phyloP scores from a whole-genome alignment of 2,329 filamentous ascomycete genomes.

The Microcera coccophila region DNA sequence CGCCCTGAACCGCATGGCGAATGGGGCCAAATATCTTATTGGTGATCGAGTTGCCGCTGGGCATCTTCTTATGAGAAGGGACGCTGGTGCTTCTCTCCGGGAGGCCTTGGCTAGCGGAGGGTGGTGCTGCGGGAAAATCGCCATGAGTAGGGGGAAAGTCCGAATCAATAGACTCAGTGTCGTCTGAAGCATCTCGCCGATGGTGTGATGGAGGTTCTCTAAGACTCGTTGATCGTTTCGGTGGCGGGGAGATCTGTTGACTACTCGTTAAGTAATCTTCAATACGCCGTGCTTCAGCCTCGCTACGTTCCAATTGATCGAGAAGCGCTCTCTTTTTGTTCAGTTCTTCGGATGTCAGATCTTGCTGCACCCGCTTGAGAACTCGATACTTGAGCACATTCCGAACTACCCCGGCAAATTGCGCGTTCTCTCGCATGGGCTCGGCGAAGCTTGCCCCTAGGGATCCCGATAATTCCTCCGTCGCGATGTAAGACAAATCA shows the following conservation, averaged over 20 bases:
- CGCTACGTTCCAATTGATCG: conserved; percentile 87
- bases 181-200: conserved; percentile 61
- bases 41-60: conserved; percentile 86
- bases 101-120: conserved; percentile 71
- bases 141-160: conserved; percentile 91
- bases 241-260: conserved; percentile 59
- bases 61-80: conserved; percentile 67
- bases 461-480: conserved; percentile 80
- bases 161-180: conserved; percentile 88
- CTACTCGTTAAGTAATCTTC: conserved; percentile 84
- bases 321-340: conserved; percentile 79
- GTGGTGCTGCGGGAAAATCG: conserved; percentile 58
- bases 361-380: conserved; percentile 91
- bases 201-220: conserved; percentile 48
- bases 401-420: conserved; percentile 92
- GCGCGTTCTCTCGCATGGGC: conserved; percentile 94
- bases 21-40: conserved; percentile 92
- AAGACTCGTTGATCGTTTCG: conserved; percentile 60
- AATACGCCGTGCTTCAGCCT: conserved; percentile 86
- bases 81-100: conserved; percentile 50
- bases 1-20: conserved; percentile 91
- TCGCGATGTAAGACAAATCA: conserved; percentile 93
- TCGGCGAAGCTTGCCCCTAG: conserved; percentile 95
- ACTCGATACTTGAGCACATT: conserved; percentile 85
- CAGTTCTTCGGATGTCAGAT: conserved; percentile 92